A percentile compares a stretch with the other conserved stretches of the same genome.
Evolutionary conservation across 345 rosid genomes (phyloP).

Genomic region (Anacardium occidentale): DNA sequence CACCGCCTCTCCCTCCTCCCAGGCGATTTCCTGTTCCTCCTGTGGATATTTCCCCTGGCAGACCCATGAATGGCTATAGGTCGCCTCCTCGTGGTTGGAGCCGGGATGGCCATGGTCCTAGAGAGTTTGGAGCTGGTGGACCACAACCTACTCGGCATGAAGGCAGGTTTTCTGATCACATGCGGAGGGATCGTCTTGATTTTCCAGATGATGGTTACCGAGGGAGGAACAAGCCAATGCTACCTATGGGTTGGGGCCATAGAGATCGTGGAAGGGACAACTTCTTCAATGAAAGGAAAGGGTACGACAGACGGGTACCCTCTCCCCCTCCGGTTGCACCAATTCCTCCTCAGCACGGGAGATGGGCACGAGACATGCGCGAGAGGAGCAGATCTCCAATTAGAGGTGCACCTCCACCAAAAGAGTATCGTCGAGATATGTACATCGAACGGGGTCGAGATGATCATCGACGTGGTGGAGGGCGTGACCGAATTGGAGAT

Average conservation of each 20-base stretch:
- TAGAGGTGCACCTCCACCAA: constrained; percentile 45
- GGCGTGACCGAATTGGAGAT: constrained; percentile 53
- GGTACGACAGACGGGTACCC: constrained; percentile 48
- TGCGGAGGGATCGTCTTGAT: constrained; percentile 52
- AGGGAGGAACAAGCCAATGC: constrained; percentile 55
- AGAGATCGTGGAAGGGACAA: constrained; percentile 58
- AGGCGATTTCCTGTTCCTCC: constrained; percentile 64
- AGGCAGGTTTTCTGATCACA: constrained; percentile 56
- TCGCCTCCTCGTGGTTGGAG: constrained; percentile 60
- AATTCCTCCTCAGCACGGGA: constrained; percentile 41
- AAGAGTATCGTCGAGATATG: constrained; percentile 54
- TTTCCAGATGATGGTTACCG: constrained; percentile 55
- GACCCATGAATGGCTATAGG: constrained; percentile 60
- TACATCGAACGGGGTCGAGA: constrained; percentile 58
- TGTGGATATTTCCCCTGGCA: constrained; percentile 56
- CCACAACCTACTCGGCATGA: constrained; percentile 64
- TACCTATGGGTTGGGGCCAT: constrained; percentile 53
- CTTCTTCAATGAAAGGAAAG: constrained; percentile 54
- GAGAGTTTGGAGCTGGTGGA: constrained; percentile 52
- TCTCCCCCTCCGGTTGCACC: constrained; percentile 45
- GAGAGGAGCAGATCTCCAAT: constrained; percentile 83
- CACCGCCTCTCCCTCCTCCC: constrained; percentile 39
- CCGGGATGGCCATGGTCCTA: constrained; percentile 59
- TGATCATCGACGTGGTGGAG: constrained; percentile 41
- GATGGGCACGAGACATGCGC: constrained; percentile 64